phyloP scores from a whole-genome alignment of 2,329 filamentous ascomycete genomes.

The Periglandula ipomoeae region DNA sequence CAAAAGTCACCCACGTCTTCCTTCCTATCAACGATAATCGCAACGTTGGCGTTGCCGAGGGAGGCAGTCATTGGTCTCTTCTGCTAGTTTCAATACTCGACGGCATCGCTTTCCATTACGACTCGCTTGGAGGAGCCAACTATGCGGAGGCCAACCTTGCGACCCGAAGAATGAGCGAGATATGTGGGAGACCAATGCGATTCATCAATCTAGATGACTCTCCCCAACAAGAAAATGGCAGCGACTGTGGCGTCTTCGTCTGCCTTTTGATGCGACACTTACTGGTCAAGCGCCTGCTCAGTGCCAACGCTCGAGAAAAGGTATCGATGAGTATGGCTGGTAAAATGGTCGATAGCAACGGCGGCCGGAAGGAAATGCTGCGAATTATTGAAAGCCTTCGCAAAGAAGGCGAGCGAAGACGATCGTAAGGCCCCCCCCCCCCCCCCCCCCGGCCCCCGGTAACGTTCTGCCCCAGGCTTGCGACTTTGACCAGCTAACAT shows the following conservation, averaged over 20 bases:
- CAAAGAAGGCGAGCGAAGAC: slow-evolving; percentile 76
- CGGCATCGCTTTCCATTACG: slow-evolving; percentile 92
- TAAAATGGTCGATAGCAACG: slow-evolving; percentile 70
- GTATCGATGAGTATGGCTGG: slow-evolving; percentile 90
- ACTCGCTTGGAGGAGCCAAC: slow-evolving; percentile 73
- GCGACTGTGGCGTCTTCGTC: slow-evolving; percentile 92
- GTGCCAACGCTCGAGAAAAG: slow-evolving; percentile 72
- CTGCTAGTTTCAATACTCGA: slow-evolving; percentile 84
- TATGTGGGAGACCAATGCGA: slow-evolving; percentile 58
- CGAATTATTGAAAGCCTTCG: slow-evolving; percentile 79
- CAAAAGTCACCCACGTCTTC: slow-evolving; percentile 80
- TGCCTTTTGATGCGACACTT: slow-evolving; percentile 92
- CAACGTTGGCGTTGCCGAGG: slow-evolving; percentile 70
- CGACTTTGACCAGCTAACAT: not conserved
- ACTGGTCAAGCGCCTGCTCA: slow-evolving; percentile 74
- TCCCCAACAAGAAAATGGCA: slow-evolving; percentile 85
- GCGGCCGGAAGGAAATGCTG: slow-evolving; percentile 83
- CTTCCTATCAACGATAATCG: slow-evolving; percentile 87
- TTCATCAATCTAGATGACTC: slow-evolving; percentile 79
- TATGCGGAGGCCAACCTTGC: slow-evolving; percentile 61
- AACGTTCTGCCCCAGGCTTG: not conserved
- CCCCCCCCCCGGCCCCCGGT: too few species aligned
- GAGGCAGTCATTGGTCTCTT: slow-evolving; percentile 89
- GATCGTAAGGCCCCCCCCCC: slow-evolving; percentile 55
- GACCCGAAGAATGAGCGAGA: slow-evolving; percentile 55